Percentiles rank a stretch among this genome's conserved stretches.
These are phyloP conservation scores for Penicillium bovifimosum DNA, from an alignment of 495 filamentous ascomycete genomes.

Conservation along the genomic window DNA sequence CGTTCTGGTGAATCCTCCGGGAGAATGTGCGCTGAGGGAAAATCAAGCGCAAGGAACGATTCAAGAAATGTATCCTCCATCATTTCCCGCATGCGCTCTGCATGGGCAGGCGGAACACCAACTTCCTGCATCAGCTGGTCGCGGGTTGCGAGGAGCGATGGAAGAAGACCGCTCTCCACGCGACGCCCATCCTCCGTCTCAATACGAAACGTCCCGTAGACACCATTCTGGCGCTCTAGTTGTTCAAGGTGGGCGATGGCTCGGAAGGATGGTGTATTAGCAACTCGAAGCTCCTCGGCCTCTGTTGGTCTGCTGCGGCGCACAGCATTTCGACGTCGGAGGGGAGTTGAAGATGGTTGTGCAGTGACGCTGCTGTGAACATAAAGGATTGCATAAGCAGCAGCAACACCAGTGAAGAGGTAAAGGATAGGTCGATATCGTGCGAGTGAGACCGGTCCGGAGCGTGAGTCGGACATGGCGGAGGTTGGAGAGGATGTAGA, in stretches of 20 bases:
- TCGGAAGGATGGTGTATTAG: constrained; percentile 34
- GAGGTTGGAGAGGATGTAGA: constrained; percentile 20
- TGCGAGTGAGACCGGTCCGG: constrained; percentile 34
- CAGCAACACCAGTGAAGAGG: constrained; percentile 45
- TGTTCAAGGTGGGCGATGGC: constrained; percentile 43
- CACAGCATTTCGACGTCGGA: constrained; percentile 46
- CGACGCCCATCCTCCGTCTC: constrained; percentile 44
- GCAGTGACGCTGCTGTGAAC: constrained; percentile 37
- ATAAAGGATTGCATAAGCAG: constrained; percentile 45
- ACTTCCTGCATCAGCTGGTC: constrained; percentile 45
- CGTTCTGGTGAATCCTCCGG: constrained; percentile 29
- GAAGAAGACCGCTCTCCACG: constrained; percentile 45
- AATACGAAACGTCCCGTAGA: constrained; percentile 46
- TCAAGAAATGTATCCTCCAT: constrained; percentile 48
- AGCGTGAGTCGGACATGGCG: constrained; percentile 34
- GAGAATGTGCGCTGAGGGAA: constrained; percentile 37
- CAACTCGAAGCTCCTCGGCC: constrained; percentile 18
- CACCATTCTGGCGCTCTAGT: constrained; percentile 42
- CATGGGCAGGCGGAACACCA: constrained; percentile 36
- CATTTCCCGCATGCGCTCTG: constrained; percentile 45
- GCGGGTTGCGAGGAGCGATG: constrained; percentile 40
- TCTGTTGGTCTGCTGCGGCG: constrained; percentile 37
- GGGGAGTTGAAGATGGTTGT: constrained; percentile 21
- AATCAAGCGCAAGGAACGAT: constrained; percentile 44
- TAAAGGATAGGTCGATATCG: constrained; percentile 48